phyloP scores from a whole-genome alignment of 148 eudicot genomes.

The Selenicereus undatus region DNA sequence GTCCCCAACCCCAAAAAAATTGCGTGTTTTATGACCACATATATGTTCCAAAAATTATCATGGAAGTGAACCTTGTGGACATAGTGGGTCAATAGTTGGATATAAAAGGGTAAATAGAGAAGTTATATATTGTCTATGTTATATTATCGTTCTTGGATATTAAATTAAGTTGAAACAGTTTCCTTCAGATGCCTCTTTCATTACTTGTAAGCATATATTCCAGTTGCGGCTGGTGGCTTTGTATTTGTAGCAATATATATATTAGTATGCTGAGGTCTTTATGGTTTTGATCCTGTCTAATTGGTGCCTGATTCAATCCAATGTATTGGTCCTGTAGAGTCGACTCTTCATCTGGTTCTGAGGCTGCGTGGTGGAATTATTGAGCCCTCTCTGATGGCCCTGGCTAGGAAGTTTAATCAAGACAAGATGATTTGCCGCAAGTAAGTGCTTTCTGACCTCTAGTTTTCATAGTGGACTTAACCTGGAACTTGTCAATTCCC shows the following conservation, averaged over 20 bases:
- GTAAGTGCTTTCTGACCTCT: constrained; percentile 18
- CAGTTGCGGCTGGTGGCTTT: too few relatives aligned
- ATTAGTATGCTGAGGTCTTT: too few relatives aligned
- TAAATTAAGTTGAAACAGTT: too few relatives aligned
- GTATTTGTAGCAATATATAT: too few relatives aligned
- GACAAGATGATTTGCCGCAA: constrained; percentile 55
- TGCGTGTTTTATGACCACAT: background rate
- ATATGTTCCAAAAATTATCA: background rate
- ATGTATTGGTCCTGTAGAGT: constrained; percentile 26
- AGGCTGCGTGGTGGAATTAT: constrained; percentile 55
- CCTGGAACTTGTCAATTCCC: background rate
- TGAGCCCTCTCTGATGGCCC: constrained; percentile 50
- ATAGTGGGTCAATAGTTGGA: background rate
- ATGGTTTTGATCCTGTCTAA: too few relatives aligned
- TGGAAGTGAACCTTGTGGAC: background rate
- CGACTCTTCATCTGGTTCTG: constrained; percentile 48
- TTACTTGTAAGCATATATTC: too few relatives aligned
- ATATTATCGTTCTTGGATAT: too few relatives aligned
- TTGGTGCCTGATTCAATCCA: background rate
- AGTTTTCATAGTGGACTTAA: background rate
- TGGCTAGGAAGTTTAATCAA: constrained; percentile 48
- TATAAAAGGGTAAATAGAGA: too few relatives aligned
- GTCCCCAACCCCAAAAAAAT: too few relatives aligned
- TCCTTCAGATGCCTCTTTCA: too few relatives aligned
- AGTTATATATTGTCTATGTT: too few relatives aligned